phyloP scores from a whole-genome alignment of 2,329 filamentous ascomycete species.

The Coniochaeta sp. region DNA sequence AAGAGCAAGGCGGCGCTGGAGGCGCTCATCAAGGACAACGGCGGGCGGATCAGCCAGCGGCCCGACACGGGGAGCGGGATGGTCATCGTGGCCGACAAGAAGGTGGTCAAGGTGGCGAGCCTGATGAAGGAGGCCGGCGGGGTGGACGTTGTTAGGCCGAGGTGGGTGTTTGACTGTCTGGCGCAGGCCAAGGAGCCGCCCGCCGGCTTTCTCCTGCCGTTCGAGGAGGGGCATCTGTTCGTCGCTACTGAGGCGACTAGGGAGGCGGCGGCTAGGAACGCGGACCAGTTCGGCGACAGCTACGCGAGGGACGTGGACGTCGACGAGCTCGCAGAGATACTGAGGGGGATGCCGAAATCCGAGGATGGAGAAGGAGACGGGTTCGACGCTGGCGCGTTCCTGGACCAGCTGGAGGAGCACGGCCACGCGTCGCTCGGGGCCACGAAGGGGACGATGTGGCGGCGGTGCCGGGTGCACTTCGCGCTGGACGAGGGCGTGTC shows the following conservation, averaged over 20 bases:
- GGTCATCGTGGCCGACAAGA: conserved; percentile 73
- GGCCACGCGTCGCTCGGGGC: conserved; percentile 46
- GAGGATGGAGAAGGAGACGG: conserved; percentile 14
- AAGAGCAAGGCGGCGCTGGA: conserved; percentile 76
- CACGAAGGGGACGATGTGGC: conserved; percentile 46
- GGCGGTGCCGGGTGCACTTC: conserved; percentile 35
- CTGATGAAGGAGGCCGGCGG: conserved; percentile 61
- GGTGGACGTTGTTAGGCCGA: conserved; percentile 67
- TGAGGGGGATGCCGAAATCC: conserved; percentile 21
- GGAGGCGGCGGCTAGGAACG: conserved; percentile 49
- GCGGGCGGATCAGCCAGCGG: conserved; percentile 71
- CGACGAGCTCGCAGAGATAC: conserved; percentile 29
- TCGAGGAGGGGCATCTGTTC: conserved; percentile 61
- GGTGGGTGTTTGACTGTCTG: conserved; percentile 80
- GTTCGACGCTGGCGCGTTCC: conserved; percentile 35
- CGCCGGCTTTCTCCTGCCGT: conserved; percentile 52
- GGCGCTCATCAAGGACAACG: conserved; percentile 72
- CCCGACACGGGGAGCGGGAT: conserved; percentile 55
- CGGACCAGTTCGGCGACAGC: conserved; percentile 77
- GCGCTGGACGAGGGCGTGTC: conserved; percentile 19
- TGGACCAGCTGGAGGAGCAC: conserved; percentile 47
- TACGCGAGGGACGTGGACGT: conserved; percentile 57
- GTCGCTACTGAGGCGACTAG: conserved; percentile 52
- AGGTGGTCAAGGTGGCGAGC: conserved; percentile 73
- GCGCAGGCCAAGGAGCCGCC: conserved; percentile 30